Evolutionary conservation across 192 early-diverging fungal genomes (phyloP).

Genomic region (Allomyces macrogynus): DNA sequence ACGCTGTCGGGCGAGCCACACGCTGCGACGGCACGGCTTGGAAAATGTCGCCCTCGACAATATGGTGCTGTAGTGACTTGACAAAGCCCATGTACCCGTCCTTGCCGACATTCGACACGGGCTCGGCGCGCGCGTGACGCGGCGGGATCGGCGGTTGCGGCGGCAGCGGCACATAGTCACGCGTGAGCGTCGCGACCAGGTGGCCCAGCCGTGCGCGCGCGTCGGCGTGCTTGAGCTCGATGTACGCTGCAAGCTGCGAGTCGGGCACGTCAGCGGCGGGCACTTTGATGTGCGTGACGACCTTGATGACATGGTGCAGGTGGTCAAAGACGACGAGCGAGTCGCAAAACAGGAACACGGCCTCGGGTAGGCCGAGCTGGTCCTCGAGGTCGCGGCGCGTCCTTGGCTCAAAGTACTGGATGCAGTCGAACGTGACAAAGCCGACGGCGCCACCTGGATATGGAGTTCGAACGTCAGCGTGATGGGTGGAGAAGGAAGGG

Average conservation of each 20-base stretch:
- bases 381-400: slow-evolving; percentile 52
- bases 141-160: slow-evolving; percentile 43
- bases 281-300: slow-evolving; percentile 59
- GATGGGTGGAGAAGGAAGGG: not conserved
- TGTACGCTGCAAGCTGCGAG: slow-evolving; percentile 24
- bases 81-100: slow-evolving; percentile 83
- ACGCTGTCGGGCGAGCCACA: slow-evolving; percentile 56
- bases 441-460: slow-evolving; percentile 79
- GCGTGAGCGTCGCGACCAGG: slow-evolving; percentile 45
- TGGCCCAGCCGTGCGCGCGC: slow-evolving; percentile 46
- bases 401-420: slow-evolving; percentile 93
- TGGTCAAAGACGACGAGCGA: slow-evolving; percentile 91
- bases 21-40: slow-evolving; percentile 93
- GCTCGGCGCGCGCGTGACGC: slow-evolving; percentile 39
- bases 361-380: slow-evolving; percentile 74
- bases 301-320: slow-evolving; percentile 72
- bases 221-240: slow-evolving; percentile 41
- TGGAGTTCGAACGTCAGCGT: slow-evolving; percentile 2
- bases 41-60: slow-evolving; percentile 89
- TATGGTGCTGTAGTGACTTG: slow-evolving; percentile 63
- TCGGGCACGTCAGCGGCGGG: slow-evolving; percentile 15
- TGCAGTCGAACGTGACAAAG: slow-evolving; percentile 92
- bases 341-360: slow-evolving; percentile 87
- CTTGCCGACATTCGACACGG: slow-evolving; percentile 76
- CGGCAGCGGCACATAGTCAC: slow-evolving; percentile 51